Evolutionary conservation across 495 filamentous ascomycete species (phyloP), one percentile per base, ranked within the genome.

Genomic region (Daldinia loculata): DNA sequence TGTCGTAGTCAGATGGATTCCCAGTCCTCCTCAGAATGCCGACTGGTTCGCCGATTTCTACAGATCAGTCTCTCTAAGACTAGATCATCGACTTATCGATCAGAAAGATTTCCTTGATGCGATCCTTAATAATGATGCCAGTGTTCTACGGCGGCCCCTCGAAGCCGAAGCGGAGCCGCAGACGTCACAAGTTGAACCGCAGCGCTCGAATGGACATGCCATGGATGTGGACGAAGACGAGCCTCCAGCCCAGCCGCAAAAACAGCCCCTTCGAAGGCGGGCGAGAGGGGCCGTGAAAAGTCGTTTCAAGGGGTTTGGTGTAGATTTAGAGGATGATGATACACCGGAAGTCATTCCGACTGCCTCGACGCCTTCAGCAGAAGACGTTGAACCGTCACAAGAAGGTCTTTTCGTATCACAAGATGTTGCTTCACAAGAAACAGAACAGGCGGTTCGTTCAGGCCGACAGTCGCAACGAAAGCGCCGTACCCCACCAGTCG

Each of bases 101-200:
- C 95, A 98, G 77, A 93, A 90, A 55, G 94, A 97, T 69, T 97
- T 99, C 67, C 84, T 99, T 8, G 93, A 97, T 79, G 92, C 92
- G 3, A 97, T 99, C 53, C 78, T 98, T 17, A 88, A 80, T 11
- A 90, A 89, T 60, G 90, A 98, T 81, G 87, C 92, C 4, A 89
- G 85, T 61, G 80, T 84, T 27, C 80, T 98, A 17, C 87, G 90
- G 63, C 86, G 87, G 38, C 84, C 89, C 2, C 85, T 96, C 0
- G 81, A 84, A 62, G 76, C 77, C 34, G 81, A 80, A 50, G 59
- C 63, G n/a, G 61, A 70, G 15, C 70, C 69, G 19, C 56, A 41
- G 34, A 50, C 55, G 27, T 51, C 72, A 67, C 62, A 67, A 65
- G 27, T 52, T 56, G 56, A 70, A 50, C 53, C 45, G 8, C 57